A percentile compares a stretch with the other conserved stretches of the same genome.
Conservation (phyloP, 2,329 filamentous ascomycete genomes). For the Orbilia ellipsospora region DNA sequence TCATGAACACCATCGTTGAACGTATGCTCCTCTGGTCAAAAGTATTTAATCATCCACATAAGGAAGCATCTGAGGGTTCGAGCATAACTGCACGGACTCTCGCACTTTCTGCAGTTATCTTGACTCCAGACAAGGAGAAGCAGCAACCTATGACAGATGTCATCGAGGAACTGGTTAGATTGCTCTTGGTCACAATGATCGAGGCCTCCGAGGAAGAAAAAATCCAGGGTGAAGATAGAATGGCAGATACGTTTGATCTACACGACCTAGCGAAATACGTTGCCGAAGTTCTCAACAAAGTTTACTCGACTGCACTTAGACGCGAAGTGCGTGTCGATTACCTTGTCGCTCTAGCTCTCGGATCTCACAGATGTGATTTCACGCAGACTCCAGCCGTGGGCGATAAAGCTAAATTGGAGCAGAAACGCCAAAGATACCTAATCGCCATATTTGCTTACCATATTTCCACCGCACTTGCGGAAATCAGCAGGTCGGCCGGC, state of each 20-base stretch:
- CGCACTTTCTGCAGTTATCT: constrained; percentile 29
- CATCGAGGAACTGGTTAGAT: constrained; percentile 33
- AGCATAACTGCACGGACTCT: constrained; percentile 43
- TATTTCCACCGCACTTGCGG: constrained; percentile 37
- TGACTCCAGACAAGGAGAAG: constrained; percentile 11
- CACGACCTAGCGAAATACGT: constrained; percentile 37
- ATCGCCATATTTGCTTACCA: constrained; percentile 47
- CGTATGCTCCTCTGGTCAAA: constrained; percentile 45
- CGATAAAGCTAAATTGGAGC: constrained; percentile 38
- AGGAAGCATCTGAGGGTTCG: constrained; percentile 41
- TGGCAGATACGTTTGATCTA: constrained; percentile 30
- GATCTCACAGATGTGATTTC: constrained; percentile 19
- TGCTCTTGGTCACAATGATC: constrained; percentile 43
- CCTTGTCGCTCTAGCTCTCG: constrained; percentile 32
- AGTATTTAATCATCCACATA: constrained; percentile 43
- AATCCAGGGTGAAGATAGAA: background rate
- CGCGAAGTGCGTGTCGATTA: constrained; percentile 25
- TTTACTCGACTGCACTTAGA: constrained; percentile 21
- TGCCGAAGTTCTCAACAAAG: constrained; percentile 13
- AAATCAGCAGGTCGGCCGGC: constrained; percentile 37
- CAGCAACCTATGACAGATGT: constrained; percentile 17
- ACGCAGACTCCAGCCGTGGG: constrained; percentile 21
- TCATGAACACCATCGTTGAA: constrained; percentile 27
- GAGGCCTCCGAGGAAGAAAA: constrained; percentile 30
- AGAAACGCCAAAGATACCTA: constrained; percentile 49